These are phyloP conservation scores for Striga asiatica DNA, from an alignment of 257 asterid genomes.

Conservation along the genomic window DNA sequence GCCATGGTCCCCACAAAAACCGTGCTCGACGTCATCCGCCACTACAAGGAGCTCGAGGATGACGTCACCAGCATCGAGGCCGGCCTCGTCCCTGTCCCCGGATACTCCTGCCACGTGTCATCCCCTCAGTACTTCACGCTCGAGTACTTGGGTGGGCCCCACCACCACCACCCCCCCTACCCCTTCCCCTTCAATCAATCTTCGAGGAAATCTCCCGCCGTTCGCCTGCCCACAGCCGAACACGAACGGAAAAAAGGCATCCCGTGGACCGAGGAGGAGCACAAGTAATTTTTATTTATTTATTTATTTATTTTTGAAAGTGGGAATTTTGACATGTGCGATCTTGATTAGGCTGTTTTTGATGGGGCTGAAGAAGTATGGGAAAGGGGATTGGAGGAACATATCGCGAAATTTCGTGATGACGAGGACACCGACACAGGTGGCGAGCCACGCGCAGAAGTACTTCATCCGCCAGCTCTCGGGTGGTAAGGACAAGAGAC, in stretches of 20 bases:
- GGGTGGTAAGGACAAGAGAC: conserved; percentile 79
- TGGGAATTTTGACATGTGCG: background rate
- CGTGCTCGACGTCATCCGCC: conserved; percentile 63
- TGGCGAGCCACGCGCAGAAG: conserved; percentile 97
- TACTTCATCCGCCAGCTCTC: conserved; percentile 85
- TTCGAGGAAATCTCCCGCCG: conserved; percentile 24
- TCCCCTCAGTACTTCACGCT: conserved; percentile 72
- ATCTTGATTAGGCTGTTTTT: conserved; percentile 49
- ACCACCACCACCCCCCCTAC: no score
- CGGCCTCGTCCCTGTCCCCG: conserved; percentile 70
- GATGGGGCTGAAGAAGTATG: conserved; percentile 90
- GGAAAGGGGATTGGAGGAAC: conserved; percentile 98
- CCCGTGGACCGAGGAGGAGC: conserved; percentile 98
- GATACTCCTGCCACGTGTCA: conserved; percentile 22
- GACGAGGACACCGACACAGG: conserved; percentile 94
- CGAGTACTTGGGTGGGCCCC: no score
- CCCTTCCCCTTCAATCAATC: conserved; percentile 39
- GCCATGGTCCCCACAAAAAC: conserved; percentile 88
- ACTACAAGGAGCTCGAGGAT: conserved; percentile 70
- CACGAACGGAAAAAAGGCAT: conserved; percentile 91
- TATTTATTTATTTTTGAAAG: background rate
- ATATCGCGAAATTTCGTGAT: conserved; percentile 77
- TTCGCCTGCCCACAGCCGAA: conserved; percentile 40
- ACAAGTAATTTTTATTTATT: conserved; percentile 37
- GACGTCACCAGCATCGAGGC: conserved; percentile 91